A percentile compares a stretch with the other conserved stretches of the same genome.
Evolutionary conservation across 441 rosid species (phyloP).

Genomic region (Adansonia gregorii): DNA sequence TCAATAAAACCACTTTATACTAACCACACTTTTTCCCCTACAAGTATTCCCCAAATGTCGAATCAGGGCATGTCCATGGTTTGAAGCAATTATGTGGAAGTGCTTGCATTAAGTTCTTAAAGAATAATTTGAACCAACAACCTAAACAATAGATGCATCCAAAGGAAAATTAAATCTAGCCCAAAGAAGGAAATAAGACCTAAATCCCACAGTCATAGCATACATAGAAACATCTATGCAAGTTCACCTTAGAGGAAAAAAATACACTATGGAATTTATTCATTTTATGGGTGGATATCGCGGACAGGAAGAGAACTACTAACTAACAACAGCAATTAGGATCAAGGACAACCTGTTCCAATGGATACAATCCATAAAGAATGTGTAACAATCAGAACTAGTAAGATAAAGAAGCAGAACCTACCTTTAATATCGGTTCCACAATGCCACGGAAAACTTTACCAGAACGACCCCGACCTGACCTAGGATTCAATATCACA

Average conservation of each 20-base stretch:
- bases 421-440: conserved; percentile 96
- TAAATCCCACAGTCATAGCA: neutral
- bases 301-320: neutral
- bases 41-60: neutral
- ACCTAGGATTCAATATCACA: conserved; percentile 93
- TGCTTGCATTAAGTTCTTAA: neutral
- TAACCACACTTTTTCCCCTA: too few relatives aligned
- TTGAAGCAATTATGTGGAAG: conserved; percentile 1
- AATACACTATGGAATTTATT: neutral
- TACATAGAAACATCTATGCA: conserved; percentile 1
- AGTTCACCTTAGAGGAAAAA: neutral
- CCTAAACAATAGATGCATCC: neutral
- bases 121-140: neutral
- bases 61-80: neutral
- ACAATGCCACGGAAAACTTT: conserved; percentile 87
- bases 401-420: conserved; percentile 19
- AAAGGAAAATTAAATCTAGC: neutral
- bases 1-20: neutral
- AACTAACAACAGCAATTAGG: neutral
- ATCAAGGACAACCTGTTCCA: neutral
- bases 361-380: neutral
- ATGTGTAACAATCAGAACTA: neutral
- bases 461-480: conserved; percentile 91
- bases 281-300: neutral
- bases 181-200: neutral